Evolutionary conservation across 2,329 filamentous ascomycete species (phyloP).

Genomic region (Sclerotinia borealis): DNA sequence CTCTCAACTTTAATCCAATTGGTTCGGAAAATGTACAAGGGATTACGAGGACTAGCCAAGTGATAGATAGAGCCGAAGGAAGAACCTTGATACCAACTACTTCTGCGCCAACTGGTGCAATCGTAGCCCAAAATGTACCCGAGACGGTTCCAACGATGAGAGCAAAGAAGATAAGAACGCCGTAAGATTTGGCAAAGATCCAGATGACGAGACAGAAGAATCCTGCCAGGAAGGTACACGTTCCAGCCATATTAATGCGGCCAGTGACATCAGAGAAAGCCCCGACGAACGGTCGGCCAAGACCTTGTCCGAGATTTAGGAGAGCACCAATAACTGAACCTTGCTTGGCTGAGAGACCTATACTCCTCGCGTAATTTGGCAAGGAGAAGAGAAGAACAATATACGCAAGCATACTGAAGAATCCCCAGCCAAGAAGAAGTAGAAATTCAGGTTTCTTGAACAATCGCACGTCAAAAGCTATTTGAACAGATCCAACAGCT

Average conservation of each 20-base stretch:
- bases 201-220: conserved; percentile 65
- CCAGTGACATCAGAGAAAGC: conserved; percentile 65
- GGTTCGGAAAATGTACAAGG: conserved; percentile 63
- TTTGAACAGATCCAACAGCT: conserved; percentile 58
- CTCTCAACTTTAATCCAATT: conserved; percentile 49
- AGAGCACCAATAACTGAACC: conserved; percentile 67
- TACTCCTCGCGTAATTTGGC: conserved; percentile 63
- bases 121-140: conserved; percentile 43
- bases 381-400: conserved; percentile 71
- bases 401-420: conserved; percentile 68
- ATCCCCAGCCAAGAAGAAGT: conserved; percentile 60
- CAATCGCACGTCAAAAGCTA: conserved; percentile 58
- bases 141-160: conserved; percentile 60
- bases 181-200: conserved; percentile 60
- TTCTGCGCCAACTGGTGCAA: conserved; percentile 50
- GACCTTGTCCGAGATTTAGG: conserved; percentile 56
- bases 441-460: conserved; percentile 58
- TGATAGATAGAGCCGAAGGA: conserved; percentile 62
- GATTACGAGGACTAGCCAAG: conserved; percentile 65
- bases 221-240: conserved; percentile 58
- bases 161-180: conserved; percentile 64
- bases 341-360: conserved; percentile 61
- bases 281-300: conserved; percentile 67
- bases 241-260: conserved; percentile 64
- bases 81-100: conserved; percentile 65